A percentile compares a stretch with the other conserved stretches of the same genome.
Conservation (phyloP, 441 rosid species). For the Corymbia citriodora region DNA sequence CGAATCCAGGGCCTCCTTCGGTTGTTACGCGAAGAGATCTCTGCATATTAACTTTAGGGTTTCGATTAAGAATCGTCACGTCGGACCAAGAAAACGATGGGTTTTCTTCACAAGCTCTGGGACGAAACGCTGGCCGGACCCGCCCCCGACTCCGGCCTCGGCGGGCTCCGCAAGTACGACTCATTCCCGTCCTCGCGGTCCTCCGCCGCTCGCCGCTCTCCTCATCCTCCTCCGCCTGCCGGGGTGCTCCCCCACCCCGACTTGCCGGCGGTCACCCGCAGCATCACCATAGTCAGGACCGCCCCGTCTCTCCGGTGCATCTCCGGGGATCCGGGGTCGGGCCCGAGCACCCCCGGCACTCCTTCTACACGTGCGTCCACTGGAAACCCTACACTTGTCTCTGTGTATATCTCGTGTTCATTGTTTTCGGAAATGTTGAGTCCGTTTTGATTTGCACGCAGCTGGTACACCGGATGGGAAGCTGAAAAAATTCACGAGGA, state of each 20-base stretch:
- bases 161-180: slow-evolving; percentile 46
- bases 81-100: slow-evolving; percentile 25
- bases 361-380: slow-evolving; percentile 53
- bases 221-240: neutral
- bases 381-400: neutral
- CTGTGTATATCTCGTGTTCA: neutral
- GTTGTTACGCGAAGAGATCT: slow-evolving; percentile 38
- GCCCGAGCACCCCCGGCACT: slow-evolving; percentile 33
- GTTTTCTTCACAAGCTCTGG: slow-evolving; percentile 79
- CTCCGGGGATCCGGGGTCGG: neutral
- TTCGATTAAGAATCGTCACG: neutral
- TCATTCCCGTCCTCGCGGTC: slow-evolving; percentile 39
- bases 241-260: neutral
- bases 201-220: slow-evolving; percentile 3
- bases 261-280: slow-evolving; percentile 35
- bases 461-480: slow-evolving; percentile 68
- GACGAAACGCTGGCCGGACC: slow-evolving; percentile 98
- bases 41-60: neutral
- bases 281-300: slow-evolving; percentile 52
- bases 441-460: slow-evolving; percentile 18
- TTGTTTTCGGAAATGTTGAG: neutral
- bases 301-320: slow-evolving; percentile 32
- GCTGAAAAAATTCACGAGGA: slow-evolving; percentile 43
- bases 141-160: slow-evolving; percentile 58
- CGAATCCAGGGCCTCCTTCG: slow-evolving; percentile 19